Base-by-base conservation (phyloP, 2,329 filamentous ascomycete genomes). In the Chaetomium sp. region DNA sequence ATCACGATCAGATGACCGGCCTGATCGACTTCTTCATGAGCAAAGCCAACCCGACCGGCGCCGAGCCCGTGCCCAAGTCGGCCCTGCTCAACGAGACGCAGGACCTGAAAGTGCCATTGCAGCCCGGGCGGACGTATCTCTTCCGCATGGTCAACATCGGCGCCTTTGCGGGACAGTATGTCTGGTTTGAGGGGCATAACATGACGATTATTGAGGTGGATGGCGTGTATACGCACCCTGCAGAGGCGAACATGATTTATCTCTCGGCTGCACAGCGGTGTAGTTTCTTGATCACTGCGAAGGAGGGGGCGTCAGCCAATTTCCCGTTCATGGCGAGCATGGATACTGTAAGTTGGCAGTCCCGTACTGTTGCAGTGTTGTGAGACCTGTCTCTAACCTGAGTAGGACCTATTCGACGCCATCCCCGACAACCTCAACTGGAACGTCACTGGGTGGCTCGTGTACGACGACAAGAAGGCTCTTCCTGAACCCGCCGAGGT, bases 181-280 rank as follows among this genome's bases (percentile, higher is more conserved):
- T 87, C 47, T 86, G 82, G 82, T 80, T 87, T 53, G 83, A 86
- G 66, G 81, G 77, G 14, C 82, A 85, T 62, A 85, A 79, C 36
- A 82, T 90, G 71, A 79, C 75, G 34, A 83, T 90, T 53, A 78
- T 90, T 37, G 87, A 89, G 68, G 81, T 89, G 1, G 87, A 90
- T 65, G 87, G 87, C 6, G 76, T 89, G 9, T 89, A 87, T 62
- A 83, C 79, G 0, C 76, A 88, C 57, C 76, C 77, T 0, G 71
- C 77, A 0, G 79, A 81, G 57, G 80, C 85, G 0, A 74, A 80
- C 32, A 80, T 80, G 74, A 75, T 90, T 10, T 89, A 89, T 61
- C 64, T 91, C 7, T 74, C 81, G 10, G 79, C 84, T 9, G 87
- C 85, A 0, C 88, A 91, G 69, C 79, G 87, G 48, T 82, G 76